Conservation (phyloP, 2,329 filamentous ascomycete genomes). For the Hymenotorrendiella dingleyae region DNA sequence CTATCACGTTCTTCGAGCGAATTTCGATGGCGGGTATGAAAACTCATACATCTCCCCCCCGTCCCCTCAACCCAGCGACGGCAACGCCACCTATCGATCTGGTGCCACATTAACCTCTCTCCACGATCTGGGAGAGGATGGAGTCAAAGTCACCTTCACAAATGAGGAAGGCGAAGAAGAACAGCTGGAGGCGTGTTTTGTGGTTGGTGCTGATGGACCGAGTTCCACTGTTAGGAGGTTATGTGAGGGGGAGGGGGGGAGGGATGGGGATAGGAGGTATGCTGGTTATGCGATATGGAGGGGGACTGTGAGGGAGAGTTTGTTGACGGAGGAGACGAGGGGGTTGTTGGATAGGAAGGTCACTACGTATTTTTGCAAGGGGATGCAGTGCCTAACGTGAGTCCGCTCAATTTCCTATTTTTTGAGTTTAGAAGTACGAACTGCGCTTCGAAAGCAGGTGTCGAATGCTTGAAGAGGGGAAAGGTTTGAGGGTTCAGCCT, state of each 20-base stretch:
- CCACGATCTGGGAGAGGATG: neutral
- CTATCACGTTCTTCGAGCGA: slow-evolving; percentile 16
- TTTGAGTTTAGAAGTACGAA: no score
- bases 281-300: slow-evolving; percentile 27
- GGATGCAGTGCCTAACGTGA: slow-evolving; percentile 33
- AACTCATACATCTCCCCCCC: slow-evolving; percentile 2
- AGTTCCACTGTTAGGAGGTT: slow-evolving; percentile 15
- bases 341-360: slow-evolving; percentile 32
- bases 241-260: slow-evolving; percentile 11
- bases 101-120: slow-evolving; percentile 7
- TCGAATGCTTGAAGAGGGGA: no score
- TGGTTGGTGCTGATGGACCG: slow-evolving; percentile 19
- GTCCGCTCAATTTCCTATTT: no score
- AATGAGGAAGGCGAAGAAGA: slow-evolving; percentile 5
- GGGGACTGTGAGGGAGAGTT: slow-evolving; percentile 34
- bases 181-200: no score
- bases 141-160: slow-evolving; percentile 8
- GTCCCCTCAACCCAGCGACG: neutral
- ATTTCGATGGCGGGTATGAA: slow-evolving; percentile 19
- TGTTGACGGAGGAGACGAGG: slow-evolving; percentile 29
- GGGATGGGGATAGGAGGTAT: no score
- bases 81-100: slow-evolving; percentile 4
- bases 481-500: no score
- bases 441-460: no score
- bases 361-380: slow-evolving; percentile 35